Evolutionary conservation across 352 stramenopile genomes (phyloP).

Genomic region (Phytophthora meadii): DNA sequence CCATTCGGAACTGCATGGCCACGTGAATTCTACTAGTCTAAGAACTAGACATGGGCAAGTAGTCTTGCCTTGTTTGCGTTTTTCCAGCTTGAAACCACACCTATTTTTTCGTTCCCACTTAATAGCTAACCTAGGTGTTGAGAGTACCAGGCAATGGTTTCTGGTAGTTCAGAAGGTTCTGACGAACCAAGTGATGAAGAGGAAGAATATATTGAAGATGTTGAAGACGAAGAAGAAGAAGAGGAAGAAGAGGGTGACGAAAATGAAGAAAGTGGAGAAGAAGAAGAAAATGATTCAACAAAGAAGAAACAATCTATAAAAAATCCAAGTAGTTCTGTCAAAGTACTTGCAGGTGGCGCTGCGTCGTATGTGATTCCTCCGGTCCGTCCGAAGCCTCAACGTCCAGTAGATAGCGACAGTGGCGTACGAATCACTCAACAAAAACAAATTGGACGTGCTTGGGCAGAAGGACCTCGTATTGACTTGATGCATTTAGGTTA

Average conservation of each 20-base stretch:
- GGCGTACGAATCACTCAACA: conserved; percentile 54
- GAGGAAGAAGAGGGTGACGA: conserved; percentile 27
- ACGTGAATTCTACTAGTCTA: background rate
- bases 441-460: conserved; percentile 69
- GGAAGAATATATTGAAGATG: conserved; percentile 28
- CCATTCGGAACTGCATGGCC: conserved; percentile 31
- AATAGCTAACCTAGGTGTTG: no score
- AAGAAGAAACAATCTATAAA: conserved; percentile 24
- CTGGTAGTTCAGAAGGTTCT: background rate
- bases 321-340: conserved; percentile 21
- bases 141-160: conserved; percentile 4
- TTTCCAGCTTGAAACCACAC: conserved; percentile 28
- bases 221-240: conserved; percentile 22
- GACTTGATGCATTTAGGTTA: conserved; percentile 77
- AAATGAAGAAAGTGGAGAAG: conserved; percentile 26
- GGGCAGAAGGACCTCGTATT: conserved; percentile 65
- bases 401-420: conserved; percentile 30
- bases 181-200: conserved; percentile 28
- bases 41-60: no score
- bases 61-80: background rate
- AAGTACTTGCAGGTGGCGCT: conserved; percentile 29
- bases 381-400: conserved; percentile 32
- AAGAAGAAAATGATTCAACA: conserved; percentile 14
- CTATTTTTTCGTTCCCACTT: conserved; percentile 25
- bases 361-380: conserved; percentile 35